Evolutionary conservation across 345 rosid genomes (phyloP).

Genomic region (Bruguiera gymnorhiza): DNA sequence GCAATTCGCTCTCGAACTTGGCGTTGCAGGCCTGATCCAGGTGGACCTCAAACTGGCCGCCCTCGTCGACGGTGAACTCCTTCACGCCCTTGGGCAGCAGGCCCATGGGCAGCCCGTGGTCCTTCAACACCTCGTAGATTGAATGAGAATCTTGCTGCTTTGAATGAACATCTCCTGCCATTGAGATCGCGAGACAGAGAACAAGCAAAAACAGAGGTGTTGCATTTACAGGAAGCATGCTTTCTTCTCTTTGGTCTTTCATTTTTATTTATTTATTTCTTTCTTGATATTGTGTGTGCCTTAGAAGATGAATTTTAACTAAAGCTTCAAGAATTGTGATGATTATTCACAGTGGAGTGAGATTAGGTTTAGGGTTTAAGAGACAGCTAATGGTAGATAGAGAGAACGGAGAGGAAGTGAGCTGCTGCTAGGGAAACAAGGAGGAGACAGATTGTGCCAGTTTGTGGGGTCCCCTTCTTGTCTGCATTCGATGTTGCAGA

Average conservation of each 20-base stretch:
- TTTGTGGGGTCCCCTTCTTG: conserved; percentile 21
- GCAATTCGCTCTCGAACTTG: conserved; percentile 78
- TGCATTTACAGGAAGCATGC: conserved; percentile 20
- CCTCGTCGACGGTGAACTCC: conserved; percentile 42
- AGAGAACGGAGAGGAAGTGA: not conserved
- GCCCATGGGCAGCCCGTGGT: conserved; percentile 72
- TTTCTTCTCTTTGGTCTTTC: not conserved
- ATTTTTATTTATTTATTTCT: too few relatives aligned
- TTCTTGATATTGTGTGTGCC: not conserved
- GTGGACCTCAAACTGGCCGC: conserved; percentile 67
- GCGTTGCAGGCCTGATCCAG: conserved; percentile 83
- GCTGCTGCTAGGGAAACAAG: conserved; percentile 4
- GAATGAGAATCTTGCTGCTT: conserved; percentile 24
- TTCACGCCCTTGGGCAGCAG: conserved; percentile 75
- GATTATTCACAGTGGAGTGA: not conserved
- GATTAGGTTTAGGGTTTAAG: conserved; percentile 45
- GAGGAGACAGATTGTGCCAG: conserved; percentile 53
- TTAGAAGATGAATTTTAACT: conserved; percentile 13
- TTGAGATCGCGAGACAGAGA: conserved; percentile 20
- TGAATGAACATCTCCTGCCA: conserved; percentile 3
- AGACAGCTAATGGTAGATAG: conserved; percentile 1
- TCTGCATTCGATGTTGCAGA: not conserved
- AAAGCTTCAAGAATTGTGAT: not conserved
- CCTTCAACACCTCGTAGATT: conserved; percentile 55
- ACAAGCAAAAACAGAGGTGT: conserved; percentile 29